Evolutionary conservation across 495 filamentous ascomycete species (phyloP).

Genomic region (Aspergillus affinis): DNA sequence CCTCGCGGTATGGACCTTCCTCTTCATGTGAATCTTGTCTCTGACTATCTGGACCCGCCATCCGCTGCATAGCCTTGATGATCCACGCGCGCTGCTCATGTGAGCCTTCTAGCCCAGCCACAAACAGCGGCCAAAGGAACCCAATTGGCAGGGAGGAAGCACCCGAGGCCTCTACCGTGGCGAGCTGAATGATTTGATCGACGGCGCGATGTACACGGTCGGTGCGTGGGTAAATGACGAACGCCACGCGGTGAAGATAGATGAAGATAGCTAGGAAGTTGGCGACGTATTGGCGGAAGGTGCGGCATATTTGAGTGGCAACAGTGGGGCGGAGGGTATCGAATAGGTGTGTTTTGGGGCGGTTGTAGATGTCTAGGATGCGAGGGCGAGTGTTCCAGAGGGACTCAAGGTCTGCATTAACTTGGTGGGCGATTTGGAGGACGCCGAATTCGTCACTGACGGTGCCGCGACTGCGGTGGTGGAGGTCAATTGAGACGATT

Average conservation of each 20-base stretch:
- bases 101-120: constrained; percentile 39
- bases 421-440: constrained; percentile 41
- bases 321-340: constrained; percentile 28
- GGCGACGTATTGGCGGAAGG: constrained; percentile 39
- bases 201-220: constrained; percentile 42
- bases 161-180: constrained; percentile 29
- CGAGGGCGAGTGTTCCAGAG: constrained; percentile 38
- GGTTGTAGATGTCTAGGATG: constrained; percentile 37
- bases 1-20: neutral
- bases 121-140: constrained; percentile 41
- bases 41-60: constrained; percentile 17
- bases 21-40: neutral
- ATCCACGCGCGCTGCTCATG: constrained; percentile 38
- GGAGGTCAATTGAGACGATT: constrained; percentile 40
- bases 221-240: constrained; percentile 43
- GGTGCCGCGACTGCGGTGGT: constrained; percentile 42
- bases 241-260: constrained; percentile 43
- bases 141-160: constrained; percentile 29
- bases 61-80: constrained; percentile 36
- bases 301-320: constrained; percentile 32
- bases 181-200: constrained; percentile 40
- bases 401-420: constrained; percentile 39
- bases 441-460: constrained; percentile 45
- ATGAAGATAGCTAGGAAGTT: constrained; percentile 45
- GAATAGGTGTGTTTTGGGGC: constrained; percentile 22